Conservation (phyloP, 1,284 basidiomycete species). For the Trichosporon coremiiforme region DNA sequence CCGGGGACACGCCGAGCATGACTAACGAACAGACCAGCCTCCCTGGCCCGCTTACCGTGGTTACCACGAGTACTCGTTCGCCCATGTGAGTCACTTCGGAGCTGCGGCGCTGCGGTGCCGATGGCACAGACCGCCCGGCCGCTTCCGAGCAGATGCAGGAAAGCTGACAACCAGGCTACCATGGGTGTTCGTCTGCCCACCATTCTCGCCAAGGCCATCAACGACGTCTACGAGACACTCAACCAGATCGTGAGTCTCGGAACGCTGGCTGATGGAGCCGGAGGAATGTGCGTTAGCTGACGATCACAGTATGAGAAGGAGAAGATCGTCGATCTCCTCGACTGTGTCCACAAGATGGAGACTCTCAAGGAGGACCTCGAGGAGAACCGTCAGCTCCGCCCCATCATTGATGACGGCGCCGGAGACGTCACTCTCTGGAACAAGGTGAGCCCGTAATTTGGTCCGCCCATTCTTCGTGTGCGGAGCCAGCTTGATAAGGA, state of each 20-base stretch:
- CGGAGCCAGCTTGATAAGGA: background rate
- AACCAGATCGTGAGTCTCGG: constrained; percentile 62
- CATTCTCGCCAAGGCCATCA: constrained; percentile 93
- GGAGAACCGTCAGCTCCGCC: constrained; percentile 74
- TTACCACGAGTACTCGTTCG: constrained; percentile 94
- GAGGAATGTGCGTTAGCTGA: background rate
- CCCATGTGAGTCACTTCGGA: constrained; percentile 61
- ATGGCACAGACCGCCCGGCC: constrained; percentile 12
- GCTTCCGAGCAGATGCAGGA: background rate
- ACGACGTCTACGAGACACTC: constrained; percentile 85
- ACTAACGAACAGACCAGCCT: constrained; percentile 68
- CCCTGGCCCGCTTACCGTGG: constrained; percentile 95
- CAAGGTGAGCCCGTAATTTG: constrained; percentile 62
- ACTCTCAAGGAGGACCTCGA: constrained; percentile 78
- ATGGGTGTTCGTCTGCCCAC: constrained; percentile 94
- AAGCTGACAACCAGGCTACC: constrained; percentile 61
- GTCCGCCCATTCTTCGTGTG: background rate
- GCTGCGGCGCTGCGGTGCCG: background rate
- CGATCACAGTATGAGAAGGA: constrained; percentile 72
- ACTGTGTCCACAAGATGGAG: constrained; percentile 85
- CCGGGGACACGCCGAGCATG: background rate
- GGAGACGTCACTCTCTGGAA: constrained; percentile 96
- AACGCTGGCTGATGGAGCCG: background rate
- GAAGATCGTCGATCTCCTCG: constrained; percentile 77
- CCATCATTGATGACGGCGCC: constrained; percentile 88